Conservation (phyloP, 805 yeast species). For the Candida adriatica region DNA sequence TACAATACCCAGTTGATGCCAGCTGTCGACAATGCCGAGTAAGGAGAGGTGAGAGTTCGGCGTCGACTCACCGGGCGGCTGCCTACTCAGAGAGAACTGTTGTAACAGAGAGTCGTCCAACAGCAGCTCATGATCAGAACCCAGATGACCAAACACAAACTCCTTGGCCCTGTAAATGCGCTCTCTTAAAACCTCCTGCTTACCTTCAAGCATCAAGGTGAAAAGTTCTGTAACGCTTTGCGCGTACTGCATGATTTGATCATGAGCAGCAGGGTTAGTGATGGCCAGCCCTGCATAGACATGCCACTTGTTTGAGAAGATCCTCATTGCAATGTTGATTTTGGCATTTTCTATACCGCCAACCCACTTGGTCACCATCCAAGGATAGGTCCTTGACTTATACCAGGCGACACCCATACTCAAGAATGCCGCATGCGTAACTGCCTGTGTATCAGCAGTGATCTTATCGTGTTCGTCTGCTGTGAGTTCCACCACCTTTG, state of each 20-base stretch:
- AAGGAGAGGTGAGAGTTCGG: slow-evolving; percentile 90
- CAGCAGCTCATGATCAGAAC: slow-evolving; percentile 49
- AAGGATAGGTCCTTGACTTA: slow-evolving; percentile 75
- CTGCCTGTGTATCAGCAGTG: slow-evolving; percentile 98
- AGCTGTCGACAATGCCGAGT: slow-evolving; percentile 87
- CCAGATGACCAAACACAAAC: slow-evolving; percentile 67
- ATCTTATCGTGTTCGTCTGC: slow-evolving; percentile 91
- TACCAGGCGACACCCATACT: slow-evolving; percentile 98
- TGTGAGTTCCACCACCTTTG: slow-evolving; percentile 67
- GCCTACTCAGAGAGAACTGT: slow-evolving; percentile 68
- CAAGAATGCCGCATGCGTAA: slow-evolving; percentile 94
- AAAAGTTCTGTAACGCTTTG: slow-evolving; percentile 76
- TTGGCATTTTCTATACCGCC: slow-evolving; percentile 97
- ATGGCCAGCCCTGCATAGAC: slow-evolving; percentile 97
- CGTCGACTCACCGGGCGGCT: slow-evolving; percentile 53
- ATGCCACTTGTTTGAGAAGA: slow-evolving; percentile 93
- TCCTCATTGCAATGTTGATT: slow-evolving; percentile 85
- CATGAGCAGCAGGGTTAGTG: slow-evolving; percentile 90
- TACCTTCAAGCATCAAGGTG: slow-evolving; percentile 72
- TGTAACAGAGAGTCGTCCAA: slow-evolving; percentile 76
- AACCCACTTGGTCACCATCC: slow-evolving; percentile 79
- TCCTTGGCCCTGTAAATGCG: slow-evolving; percentile 63
- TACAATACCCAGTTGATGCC: slow-evolving; percentile 77
- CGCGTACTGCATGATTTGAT: slow-evolving; percentile 85
- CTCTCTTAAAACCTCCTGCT: slow-evolving; percentile 45